Evolutionary conservation across 176 grass and related monocot genomes (phyloP), one percentile per base, ranked within the genome.

Genomic region (Aegilops sharonensis): DNA sequence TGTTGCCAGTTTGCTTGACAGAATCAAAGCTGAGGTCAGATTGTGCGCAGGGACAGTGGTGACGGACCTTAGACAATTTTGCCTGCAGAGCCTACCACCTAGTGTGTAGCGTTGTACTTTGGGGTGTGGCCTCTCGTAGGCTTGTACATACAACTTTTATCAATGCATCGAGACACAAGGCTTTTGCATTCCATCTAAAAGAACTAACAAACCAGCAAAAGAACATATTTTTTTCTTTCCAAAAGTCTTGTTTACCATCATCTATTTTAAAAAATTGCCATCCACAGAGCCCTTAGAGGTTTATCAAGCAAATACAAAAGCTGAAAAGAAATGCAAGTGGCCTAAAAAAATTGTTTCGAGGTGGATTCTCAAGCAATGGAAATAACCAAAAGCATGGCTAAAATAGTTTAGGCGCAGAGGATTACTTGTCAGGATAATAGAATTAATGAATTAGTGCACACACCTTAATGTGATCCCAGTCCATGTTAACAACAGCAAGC

Each of bases 391-490:
- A 74, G 12, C 13, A 84, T 78, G 36, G 36, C 32, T 81, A 13
- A 39, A 42, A 72, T 85, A 74, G 21, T 82, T 36, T 59, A 81
- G 20, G 14, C n/a, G 4, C 42, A 25, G 25, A 24, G 61, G 40
- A 50, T 80, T 27, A 39, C 35, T 20, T 72, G 9, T 77, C 70
- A 85, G 6, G 42, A 62, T 59, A 23, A 75, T 77, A 75, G 47
- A 71, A 75, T 37, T 32, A 15, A 45, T 65, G 65, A 68, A 78
- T 23, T 75, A 34, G 24, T 59, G 56, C 50, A 77, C 81, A 77
- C 67, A 97, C 92, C 94, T 97, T 97, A 72, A 97, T 90, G 92
- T 97, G 90, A 85, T 92, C 86, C 94, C 94, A 97, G 72, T 92
- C 94, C 94, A 97, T 90, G 85, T 94, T 97, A 85, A 97, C 92